A percentile compares a stretch with the other conserved stretches of the same genome.
Conservation (phyloP, 2,329 filamentous ascomycete species). For the Trichoderma lentiforme region DNA sequence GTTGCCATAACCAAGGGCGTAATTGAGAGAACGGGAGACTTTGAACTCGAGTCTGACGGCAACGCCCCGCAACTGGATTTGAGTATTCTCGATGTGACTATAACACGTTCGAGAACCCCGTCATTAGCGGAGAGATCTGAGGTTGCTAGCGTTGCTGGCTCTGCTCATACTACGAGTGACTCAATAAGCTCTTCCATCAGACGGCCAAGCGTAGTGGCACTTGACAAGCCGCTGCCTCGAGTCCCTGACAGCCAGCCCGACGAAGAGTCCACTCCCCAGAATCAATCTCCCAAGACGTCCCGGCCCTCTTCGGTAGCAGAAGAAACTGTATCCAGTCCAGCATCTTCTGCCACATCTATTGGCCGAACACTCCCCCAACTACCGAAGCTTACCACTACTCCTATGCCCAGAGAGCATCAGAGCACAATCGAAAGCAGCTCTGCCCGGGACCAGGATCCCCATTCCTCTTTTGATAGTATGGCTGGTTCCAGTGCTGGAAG, state of each 20-base stretch:
- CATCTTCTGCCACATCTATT: slow-evolving; percentile 47
- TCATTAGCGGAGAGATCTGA: slow-evolving; percentile 37
- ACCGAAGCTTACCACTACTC: slow-evolving; percentile 54
- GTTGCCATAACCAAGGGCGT: slow-evolving; percentile 81
- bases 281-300: slow-evolving; percentile 36
- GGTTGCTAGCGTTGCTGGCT: slow-evolving; percentile 38
- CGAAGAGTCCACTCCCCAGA: slow-evolving; percentile 24
- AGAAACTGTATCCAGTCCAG: slow-evolving; percentile 41
- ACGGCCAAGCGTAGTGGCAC: slow-evolving; percentile 42
- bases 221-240: slow-evolving; percentile 67
- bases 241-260: slow-evolving; percentile 44
- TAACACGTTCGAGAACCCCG: slow-evolving; percentile 33
- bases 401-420: slow-evolving; percentile 47
- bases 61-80: slow-evolving; percentile 55
- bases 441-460: slow-evolving; percentile 49
- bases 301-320: slow-evolving; percentile 43
- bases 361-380: slow-evolving; percentile 53
- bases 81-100: slow-evolving; percentile 45
- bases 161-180: slow-evolving; percentile 36
- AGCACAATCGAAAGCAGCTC: slow-evolving; percentile 44
- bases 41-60: slow-evolving; percentile 74
- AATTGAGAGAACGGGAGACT: slow-evolving; percentile 86
- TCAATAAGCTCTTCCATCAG: slow-evolving; percentile 36
- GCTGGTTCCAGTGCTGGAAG: slow-evolving; percentile 75
- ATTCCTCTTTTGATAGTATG: slow-evolving; percentile 64